These are phyloP conservation scores for Ophiostoma perfectum DNA, from an alignment of 2,329 filamentous ascomycete genomes.

Conservation along the genomic window DNA sequence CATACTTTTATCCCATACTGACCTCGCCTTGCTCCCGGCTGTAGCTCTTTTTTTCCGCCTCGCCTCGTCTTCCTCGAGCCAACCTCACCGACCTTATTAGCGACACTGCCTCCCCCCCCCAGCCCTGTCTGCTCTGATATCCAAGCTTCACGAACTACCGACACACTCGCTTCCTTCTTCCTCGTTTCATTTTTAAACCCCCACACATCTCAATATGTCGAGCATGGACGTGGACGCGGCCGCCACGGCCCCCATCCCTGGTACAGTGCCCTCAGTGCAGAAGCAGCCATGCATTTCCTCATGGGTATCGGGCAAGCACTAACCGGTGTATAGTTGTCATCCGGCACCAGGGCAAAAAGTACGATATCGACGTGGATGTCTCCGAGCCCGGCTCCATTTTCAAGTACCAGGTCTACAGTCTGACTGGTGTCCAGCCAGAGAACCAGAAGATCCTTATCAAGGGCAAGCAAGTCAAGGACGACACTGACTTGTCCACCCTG, in stretches of 20 bases:
- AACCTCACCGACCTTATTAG: not conserved
- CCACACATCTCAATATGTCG: slow-evolving; percentile 14
- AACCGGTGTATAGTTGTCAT: slow-evolving; percentile 61
- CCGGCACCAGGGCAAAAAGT: slow-evolving; percentile 92
- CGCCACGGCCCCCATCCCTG: slow-evolving; percentile 17
- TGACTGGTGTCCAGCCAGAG: slow-evolving; percentile 93
- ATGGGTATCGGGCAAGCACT: not conserved
- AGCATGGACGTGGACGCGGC: slow-evolving; percentile 23
- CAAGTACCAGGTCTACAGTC: slow-evolving; percentile 90
- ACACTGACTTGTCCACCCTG: slow-evolving; percentile 77
- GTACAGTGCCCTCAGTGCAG: not conserved
- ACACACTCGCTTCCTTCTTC: not conserved
- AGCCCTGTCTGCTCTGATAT: not conserved
- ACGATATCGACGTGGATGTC: slow-evolving; percentile 87
- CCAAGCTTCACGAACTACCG: not conserved
- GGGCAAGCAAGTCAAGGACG: slow-evolving; percentile 91
- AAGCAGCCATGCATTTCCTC: not conserved
- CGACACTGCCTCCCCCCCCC: not conserved
- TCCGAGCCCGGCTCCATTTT: slow-evolving; percentile 82
- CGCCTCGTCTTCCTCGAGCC: not conserved
- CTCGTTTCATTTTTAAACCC: not conserved
- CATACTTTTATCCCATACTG: not conserved
- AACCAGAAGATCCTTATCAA: slow-evolving; percentile 95
- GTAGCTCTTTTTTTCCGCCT: not conserved
- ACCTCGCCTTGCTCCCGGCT: not conserved